Evolutionary conservation across 75 land plant species (phyloP), one percentile per base, ranked within the genome.

Genomic region (Cunninghamia lanceolata): DNA sequence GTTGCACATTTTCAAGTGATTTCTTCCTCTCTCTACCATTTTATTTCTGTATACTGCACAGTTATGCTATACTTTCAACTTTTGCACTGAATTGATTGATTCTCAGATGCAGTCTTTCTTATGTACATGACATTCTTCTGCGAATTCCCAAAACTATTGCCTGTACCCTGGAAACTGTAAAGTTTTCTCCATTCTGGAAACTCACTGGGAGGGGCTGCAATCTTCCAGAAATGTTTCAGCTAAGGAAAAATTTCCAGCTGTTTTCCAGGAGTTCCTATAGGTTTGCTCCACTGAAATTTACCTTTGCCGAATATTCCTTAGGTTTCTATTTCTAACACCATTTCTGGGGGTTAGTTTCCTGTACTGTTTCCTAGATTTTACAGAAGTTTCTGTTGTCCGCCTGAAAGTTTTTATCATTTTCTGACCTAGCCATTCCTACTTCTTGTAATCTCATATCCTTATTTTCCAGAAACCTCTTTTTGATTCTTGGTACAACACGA

Each of bases 1-100:
- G 91, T 90, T 83, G 91, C 89, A 46, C 91, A 90, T 75, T 86
- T 86, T 85, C 83, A 90, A 91, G 91, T 90, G 47, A 39, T 63
- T 63, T 63, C 28, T 63, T 36, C 30, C 47, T 30, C 85, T 35
- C 16, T 16, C 63, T n/a, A 4, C 5, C 32, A 1, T 59, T 83
- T 53, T 83, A n/a, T 47, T 83, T 34, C 39, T 71, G 14, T 15
- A 83, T 52, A n/a, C 84, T 14, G 34, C 14, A 50, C 14, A 25
- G 4, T 17, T 83, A 32, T 53, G 4, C 45, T 28, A 82, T n/a
- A 14, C 9, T 40, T 82, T n/a, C 35, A n/a, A 45, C 30, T 4
- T 82, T 82, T 21, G 28, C 9, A 76, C 17, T 76, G 30, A 21
- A 43, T 25, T 79, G n/a, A 79, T 35, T 8, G 43, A 79, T 43